These are phyloP conservation scores for Geotrichum macrosporum DNA, from an alignment of 1,139 yeast genomes.

Conservation along the genomic window DNA sequence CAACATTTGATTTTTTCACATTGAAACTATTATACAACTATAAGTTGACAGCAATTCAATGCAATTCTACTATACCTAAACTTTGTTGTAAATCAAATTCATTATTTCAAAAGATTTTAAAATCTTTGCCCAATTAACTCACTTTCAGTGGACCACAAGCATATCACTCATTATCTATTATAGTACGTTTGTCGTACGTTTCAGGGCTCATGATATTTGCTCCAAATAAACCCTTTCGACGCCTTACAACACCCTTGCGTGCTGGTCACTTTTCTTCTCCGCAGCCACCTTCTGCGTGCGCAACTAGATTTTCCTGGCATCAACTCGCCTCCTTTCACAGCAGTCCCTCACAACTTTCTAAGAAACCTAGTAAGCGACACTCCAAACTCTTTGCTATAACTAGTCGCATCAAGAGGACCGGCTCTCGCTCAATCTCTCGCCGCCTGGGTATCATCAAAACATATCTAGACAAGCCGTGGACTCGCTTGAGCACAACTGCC, in stretches of 20 bases:
- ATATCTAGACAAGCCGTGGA: slow-evolving; percentile 3
- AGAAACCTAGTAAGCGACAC: neutral
- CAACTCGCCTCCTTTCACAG: neutral
- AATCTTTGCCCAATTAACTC: neutral
- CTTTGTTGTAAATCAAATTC: too few species aligned
- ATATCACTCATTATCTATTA: neutral
- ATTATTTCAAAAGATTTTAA: too few species aligned
- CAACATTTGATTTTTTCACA: too few species aligned
- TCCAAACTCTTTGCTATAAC: neutral
- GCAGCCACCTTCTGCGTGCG: too few species aligned
- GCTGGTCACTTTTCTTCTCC: too few species aligned
- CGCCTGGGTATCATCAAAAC: neutral
- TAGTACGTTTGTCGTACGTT: too few species aligned
- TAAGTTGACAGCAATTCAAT: too few species aligned
- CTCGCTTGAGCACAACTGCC: neutral
- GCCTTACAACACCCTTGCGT: too few species aligned
- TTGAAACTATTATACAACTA: too few species aligned
- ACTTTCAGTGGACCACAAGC: neutral
- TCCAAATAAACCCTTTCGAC: neutral
- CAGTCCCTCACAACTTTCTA: neutral
- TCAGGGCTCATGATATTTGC: neutral
- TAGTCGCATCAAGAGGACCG: neutral
- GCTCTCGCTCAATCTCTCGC: neutral
- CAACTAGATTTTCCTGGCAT: neutral
- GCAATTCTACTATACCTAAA: too few species aligned